Percentiles rank a stretch among this genome's conserved stretches.
Evolutionary conservation across 2,329 filamentous ascomycete species (phyloP).

Genomic region (Lasiodiplodia sp.): DNA sequence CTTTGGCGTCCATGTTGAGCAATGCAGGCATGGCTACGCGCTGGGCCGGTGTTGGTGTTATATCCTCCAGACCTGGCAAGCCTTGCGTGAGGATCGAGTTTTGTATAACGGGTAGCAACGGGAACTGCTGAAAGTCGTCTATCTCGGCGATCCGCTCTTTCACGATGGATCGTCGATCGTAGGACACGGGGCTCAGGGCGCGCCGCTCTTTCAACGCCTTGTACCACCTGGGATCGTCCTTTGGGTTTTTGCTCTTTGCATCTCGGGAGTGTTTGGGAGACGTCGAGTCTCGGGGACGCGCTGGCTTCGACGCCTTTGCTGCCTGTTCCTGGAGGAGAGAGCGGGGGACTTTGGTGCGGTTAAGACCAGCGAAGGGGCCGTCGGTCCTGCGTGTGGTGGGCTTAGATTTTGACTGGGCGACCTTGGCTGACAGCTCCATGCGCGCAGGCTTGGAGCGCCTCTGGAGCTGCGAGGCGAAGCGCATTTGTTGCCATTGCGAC

Average conservation of each 20-base stretch:
- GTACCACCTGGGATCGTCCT: slow-evolving; percentile 19
- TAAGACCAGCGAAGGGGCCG: slow-evolving; percentile 44
- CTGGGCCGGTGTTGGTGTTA: slow-evolving; percentile 82
- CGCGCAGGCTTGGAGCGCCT: slow-evolving; percentile 54
- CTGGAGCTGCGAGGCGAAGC: slow-evolving; percentile 51
- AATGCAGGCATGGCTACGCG: slow-evolving; percentile 85
- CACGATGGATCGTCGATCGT: slow-evolving; percentile 68
- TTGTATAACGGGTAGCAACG: slow-evolving; percentile 74
- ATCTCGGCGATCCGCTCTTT: slow-evolving; percentile 70
- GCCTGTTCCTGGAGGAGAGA: slow-evolving; percentile 34
- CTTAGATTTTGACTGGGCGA: slow-evolving; percentile 14
- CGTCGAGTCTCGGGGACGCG: background rate
- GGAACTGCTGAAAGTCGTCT: slow-evolving; percentile 82
- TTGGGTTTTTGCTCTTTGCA: background rate
- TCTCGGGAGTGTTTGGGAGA: background rate
- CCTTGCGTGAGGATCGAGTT: slow-evolving; percentile 76
- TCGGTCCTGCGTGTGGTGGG: slow-evolving; percentile 10
- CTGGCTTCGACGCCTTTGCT: slow-evolving; percentile 26
- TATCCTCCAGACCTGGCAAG: slow-evolving; percentile 74
- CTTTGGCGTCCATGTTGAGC: slow-evolving; percentile 61
- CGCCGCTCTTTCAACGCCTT: slow-evolving; percentile 94
- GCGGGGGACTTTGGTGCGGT: slow-evolving; percentile 42
- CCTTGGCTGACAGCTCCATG: slow-evolving; percentile 57
- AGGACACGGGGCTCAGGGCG: slow-evolving; percentile 76
- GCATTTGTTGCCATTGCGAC: slow-evolving; percentile 45